These are phyloP conservation scores for Cladosporium sphaerospermum DNA, from an alignment of 2,329 filamentous ascomycete genomes.

Conservation along the genomic window DNA sequence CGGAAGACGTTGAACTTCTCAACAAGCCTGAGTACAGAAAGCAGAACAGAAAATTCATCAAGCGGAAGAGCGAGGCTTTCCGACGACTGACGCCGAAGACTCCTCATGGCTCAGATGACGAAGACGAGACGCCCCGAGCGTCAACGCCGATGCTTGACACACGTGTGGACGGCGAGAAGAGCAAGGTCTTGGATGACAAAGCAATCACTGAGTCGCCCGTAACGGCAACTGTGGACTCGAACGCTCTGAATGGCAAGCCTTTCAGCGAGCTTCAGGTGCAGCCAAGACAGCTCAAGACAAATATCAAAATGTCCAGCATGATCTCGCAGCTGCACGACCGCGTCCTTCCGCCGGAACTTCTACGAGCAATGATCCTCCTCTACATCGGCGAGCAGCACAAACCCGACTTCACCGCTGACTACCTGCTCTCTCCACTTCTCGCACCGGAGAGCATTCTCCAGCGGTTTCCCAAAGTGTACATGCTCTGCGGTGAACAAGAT, in stretches of 20 bases:
- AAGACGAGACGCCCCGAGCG: slow-evolving; percentile 41
- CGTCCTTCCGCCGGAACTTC: slow-evolving; percentile 93
- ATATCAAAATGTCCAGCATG: slow-evolving; percentile 93
- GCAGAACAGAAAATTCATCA: slow-evolving; percentile 72
- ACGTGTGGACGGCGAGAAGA: not conserved
- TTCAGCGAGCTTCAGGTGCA: slow-evolving; percentile 24
- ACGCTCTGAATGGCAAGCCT: slow-evolving; percentile 24
- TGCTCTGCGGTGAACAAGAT: slow-evolving; percentile 90
- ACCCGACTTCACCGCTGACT: slow-evolving; percentile 88
- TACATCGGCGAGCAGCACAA: slow-evolving; percentile 92
- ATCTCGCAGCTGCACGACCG: slow-evolving; percentile 98
- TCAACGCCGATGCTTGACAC: not conserved
- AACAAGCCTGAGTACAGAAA: slow-evolving; percentile 72
- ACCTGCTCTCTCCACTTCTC: slow-evolving; percentile 80
- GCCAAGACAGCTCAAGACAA: slow-evolving; percentile 59
- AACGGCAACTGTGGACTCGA: not conserved
- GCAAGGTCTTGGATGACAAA: not conserved
- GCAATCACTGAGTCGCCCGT: slow-evolving; percentile 5
- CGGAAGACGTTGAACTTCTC: slow-evolving; percentile 94
- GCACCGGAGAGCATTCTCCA: slow-evolving; percentile 78
- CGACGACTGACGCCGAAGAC: slow-evolving; percentile 73
- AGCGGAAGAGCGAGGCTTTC: slow-evolving; percentile 84
- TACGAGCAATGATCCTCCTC: slow-evolving; percentile 97
- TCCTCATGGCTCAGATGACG: slow-evolving; percentile 72
- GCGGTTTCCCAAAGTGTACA: slow-evolving; percentile 88